A percentile compares a stretch with the other conserved stretches of the same genome.
Conservation (phyloP, 2,329 filamentous ascomycete species). For the Epichloe gansuensis region DNA sequence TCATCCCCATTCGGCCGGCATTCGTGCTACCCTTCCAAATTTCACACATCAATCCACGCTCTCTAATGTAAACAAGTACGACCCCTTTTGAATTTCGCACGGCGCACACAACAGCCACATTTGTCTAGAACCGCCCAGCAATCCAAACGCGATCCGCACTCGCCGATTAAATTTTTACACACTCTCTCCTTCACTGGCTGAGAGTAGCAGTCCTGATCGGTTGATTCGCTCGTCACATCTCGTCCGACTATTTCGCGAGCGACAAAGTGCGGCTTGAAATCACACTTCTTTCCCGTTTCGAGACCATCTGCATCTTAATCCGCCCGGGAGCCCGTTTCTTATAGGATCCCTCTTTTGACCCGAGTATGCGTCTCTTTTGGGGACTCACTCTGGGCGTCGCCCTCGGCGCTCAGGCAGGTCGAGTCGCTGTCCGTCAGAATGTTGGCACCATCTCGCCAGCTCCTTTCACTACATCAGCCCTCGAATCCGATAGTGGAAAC, state of each 20-base stretch:
- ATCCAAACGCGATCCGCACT: background rate
- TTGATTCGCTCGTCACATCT: too few relatives aligned
- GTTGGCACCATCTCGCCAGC: background rate
- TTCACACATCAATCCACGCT: background rate
- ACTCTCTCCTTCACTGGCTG: background rate
- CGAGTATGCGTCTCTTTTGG: slow-evolving; percentile 12
- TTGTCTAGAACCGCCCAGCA: background rate
- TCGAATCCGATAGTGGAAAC: background rate
- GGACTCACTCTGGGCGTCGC: slow-evolving; percentile 13
- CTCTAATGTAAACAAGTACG: background rate
- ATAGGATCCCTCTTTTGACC: slow-evolving; percentile 3
- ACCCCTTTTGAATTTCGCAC: background rate
- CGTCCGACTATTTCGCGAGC: too few relatives aligned
- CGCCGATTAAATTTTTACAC: background rate
- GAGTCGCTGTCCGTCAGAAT: slow-evolving; percentile 3
- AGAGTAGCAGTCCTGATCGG: background rate
- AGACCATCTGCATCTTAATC: background rate
- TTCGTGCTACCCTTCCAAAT: background rate
- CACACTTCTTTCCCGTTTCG: background rate
- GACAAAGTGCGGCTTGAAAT: too few relatives aligned
- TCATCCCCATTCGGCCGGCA: background rate
- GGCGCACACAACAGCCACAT: background rate
- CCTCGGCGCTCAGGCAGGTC: slow-evolving; percentile 10
- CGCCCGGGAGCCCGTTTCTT: background rate
- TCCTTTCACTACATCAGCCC: background rate